Base-by-base conservation (phyloP, 2,329 filamentous ascomycete species). In the Stachybotrys echinatus region DNA sequence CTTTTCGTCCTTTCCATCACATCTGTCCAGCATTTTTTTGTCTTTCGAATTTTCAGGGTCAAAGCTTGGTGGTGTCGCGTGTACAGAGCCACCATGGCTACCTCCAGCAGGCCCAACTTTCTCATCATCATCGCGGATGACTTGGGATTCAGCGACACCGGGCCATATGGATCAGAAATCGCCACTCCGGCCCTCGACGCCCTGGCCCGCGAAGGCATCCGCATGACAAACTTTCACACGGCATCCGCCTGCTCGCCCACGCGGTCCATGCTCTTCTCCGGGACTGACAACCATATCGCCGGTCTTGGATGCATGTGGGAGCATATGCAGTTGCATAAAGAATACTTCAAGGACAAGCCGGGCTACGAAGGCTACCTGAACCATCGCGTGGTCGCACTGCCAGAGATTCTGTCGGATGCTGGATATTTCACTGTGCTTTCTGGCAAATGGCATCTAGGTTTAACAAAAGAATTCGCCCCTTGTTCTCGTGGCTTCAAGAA, bases 261-360 rank as follows among this genome's bases (percentile, higher is more conserved):
- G 7, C 71, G 81, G 43, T 77, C 80, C 42, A 84, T 84, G 81
- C 75, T 84, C 56, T 76, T 84, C n/a, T n/a, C n/a, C n/a, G n/a
- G n/a, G n/a, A n/a, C n/a, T n/a, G n/a, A n/a, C 17, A 37, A 37
- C 17, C 31, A 37, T 17, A 37, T 37, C 17, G 31, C 31, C 8
- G 31, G 31, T 10, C 65, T 83, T 1, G 80, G 79, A 0, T 78
- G 79, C 52, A 65, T 82, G 56, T 73, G 75, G 44, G 77, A 81
- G 64, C n/a, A n/a, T n/a, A n/a, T n/a, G n/a, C 47, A 42, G 22
- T 23, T 43, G 17, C 23, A 47, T 19, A 3, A 12, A 18, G 51
- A 50, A 6, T n/a, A n/a, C n/a, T 46, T 55, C 22, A 48, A 52
- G 6, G 52, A 43, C 10, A 45, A 52, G 18, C 58, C 62, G 1